Evolutionary conservation across 345 rosid species (phyloP).

Genomic region (Euphorbia lathyris): DNA sequence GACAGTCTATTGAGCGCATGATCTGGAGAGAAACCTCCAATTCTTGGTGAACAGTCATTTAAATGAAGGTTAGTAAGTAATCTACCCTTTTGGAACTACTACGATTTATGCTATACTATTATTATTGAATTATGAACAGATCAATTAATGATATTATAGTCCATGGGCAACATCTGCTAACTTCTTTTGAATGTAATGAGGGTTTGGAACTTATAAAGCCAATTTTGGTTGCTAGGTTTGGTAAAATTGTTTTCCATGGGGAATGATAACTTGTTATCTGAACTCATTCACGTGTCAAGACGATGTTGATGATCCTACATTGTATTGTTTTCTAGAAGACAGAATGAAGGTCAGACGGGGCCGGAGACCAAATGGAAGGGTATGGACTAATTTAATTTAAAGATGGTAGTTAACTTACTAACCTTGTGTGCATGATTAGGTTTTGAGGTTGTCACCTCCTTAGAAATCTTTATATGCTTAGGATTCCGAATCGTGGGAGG

Average conservation of each 20-base stretch:
- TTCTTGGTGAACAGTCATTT: conserved; percentile 32
- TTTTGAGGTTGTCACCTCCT: too few species aligned
- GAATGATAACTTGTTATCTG: too few species aligned
- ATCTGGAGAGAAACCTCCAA: conserved; percentile 30
- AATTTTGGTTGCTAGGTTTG: conserved; percentile 53
- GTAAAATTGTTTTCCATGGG: conserved; percentile 47
- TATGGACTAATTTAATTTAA: too few species aligned
- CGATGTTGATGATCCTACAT: too few species aligned
- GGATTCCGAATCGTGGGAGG: too few species aligned
- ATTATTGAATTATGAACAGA: conserved; percentile 7
- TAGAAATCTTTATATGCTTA: too few species aligned
- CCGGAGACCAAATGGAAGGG: too few species aligned
- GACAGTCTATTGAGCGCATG: conserved; percentile 21
- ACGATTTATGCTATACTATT: not conserved
- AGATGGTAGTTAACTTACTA: too few species aligned
- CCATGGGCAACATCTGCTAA: conserved; percentile 49
- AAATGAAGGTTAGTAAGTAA: conserved; percentile 32
- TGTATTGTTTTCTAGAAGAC: too few species aligned
- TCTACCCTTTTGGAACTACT: not conserved
- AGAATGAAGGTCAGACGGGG: too few species aligned
- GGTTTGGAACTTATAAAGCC: conserved; percentile 31
- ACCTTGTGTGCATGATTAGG: too few species aligned
- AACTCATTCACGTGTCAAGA: too few species aligned
- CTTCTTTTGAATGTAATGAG: conserved; percentile 28
- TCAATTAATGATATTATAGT: conserved; percentile 8